Conservation (phyloP, 2,329 filamentous ascomycete species). For the Alternaria rosae region DNA sequence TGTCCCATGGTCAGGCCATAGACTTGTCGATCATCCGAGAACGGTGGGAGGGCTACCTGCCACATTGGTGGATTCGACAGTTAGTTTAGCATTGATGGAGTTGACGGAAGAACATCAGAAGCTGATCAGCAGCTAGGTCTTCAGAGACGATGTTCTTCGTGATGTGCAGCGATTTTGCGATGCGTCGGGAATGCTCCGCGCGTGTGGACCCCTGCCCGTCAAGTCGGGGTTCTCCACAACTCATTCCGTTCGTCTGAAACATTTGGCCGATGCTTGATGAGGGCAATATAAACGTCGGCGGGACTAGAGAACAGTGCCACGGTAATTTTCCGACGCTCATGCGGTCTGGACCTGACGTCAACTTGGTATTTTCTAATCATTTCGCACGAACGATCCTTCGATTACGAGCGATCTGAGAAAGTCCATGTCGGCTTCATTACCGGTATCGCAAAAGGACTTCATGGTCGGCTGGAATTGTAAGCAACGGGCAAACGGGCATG, state of each 20-base stretch:
- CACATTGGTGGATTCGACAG: constrained; percentile 24
- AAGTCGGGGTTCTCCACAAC: constrained; percentile 18
- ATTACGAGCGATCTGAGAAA: constrained; percentile 8
- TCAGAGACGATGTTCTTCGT: not conserved
- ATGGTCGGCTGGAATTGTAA: constrained; percentile 10
- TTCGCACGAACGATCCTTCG: constrained; percentile 25
- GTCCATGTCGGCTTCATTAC: constrained; percentile 15
- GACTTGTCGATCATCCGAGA: constrained; percentile 1
- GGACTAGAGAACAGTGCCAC: not conserved
- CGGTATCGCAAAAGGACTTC: not conserved
- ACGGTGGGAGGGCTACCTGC: not conserved
- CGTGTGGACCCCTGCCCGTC: not conserved
- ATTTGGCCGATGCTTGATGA: constrained; percentile 32
- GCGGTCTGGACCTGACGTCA: not conserved
- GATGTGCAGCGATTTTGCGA: not conserved
- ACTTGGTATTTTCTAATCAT: constrained; percentile 6
- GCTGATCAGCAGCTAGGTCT: not conserved
- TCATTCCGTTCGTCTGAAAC: constrained; percentile 16
- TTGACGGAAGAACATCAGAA: constrained; percentile 11
- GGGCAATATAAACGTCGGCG: constrained; percentile 23
- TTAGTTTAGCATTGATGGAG: constrained; percentile 6
- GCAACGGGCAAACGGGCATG: not conserved
- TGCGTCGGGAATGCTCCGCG: constrained; percentile 11
- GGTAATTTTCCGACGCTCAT: constrained; percentile 21
- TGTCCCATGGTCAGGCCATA: not conserved